A percentile compares a stretch with the other conserved stretches of the same genome.
These are phyloP conservation scores for Trametes maxima DNA, from an alignment of 768 basidiomycete genomes.

Conservation along the genomic window DNA sequence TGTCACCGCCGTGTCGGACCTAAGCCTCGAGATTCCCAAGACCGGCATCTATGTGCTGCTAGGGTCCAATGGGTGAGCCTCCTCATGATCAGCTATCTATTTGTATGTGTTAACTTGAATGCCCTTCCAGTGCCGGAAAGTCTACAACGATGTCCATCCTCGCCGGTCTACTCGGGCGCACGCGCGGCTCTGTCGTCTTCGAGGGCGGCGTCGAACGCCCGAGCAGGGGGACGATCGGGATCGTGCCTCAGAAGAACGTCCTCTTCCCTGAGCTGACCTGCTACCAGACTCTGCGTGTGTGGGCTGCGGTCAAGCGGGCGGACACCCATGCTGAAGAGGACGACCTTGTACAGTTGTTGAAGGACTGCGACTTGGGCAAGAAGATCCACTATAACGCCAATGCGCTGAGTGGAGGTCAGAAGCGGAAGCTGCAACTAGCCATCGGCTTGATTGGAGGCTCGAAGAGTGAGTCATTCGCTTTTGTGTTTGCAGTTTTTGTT, in stretches of 20 bases:
- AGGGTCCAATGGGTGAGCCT: constrained; percentile 66
- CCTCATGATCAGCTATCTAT: background rate
- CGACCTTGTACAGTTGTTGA: constrained; percentile 63
- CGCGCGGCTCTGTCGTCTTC: constrained; percentile 57
- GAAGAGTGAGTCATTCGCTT: constrained; percentile 48
- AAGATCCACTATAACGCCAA: constrained; percentile 69
- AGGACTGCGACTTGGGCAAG: constrained; percentile 71
- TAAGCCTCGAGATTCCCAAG: constrained; percentile 70
- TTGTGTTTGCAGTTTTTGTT: background rate
- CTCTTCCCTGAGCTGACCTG: constrained; percentile 77
- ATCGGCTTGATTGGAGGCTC: constrained; percentile 79
- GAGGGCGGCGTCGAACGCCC: constrained; percentile 56
- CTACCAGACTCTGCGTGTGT: constrained; percentile 70
- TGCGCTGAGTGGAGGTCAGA: constrained; percentile 78
- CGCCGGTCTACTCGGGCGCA: constrained; percentile 60
- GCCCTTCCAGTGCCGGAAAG: constrained; percentile 64
- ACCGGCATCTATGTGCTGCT: constrained; percentile 77
- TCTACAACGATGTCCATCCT: constrained; percentile 72
- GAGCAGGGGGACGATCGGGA: constrained; percentile 67
- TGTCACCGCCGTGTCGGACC: constrained; percentile 65
- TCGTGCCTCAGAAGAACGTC: constrained; percentile 85
- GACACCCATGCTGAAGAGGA: constrained; percentile 43
- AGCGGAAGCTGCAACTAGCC: constrained; percentile 81
- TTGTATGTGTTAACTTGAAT: background rate
- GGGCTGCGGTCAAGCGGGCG: constrained; percentile 63